These are phyloP conservation scores for Colletotrichum orbiculare DNA, from an alignment of 2,329 filamentous ascomycete genomes.

Conservation along the genomic window DNA sequence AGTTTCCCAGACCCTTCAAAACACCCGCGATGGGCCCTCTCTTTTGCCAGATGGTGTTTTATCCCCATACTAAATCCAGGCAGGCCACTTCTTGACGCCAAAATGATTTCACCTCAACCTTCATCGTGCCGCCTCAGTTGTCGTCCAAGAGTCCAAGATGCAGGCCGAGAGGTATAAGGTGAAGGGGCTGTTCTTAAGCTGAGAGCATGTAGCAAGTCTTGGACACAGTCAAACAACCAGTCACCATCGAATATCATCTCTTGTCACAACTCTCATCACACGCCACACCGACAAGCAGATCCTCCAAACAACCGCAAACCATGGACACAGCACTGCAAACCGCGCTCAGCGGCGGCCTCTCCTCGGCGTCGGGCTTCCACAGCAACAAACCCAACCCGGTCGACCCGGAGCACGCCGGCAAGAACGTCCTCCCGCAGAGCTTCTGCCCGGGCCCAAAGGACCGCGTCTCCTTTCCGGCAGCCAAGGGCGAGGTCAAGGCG, in stretches of 20 bases:
- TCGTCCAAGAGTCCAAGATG: not conserved
- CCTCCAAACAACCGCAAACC: not conserved
- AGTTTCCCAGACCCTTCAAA: not conserved
- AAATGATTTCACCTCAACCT: not conserved
- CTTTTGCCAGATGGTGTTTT: too few species aligned
- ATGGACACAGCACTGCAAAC: conserved; percentile 8
- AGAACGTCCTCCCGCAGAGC: not conserved
- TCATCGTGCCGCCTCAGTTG: not conserved
- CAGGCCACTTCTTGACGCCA: not conserved
- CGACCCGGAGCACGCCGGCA: conserved; percentile 1
- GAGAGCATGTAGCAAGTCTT: not conserved
- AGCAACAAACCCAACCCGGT: not conserved
- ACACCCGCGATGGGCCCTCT: not conserved
- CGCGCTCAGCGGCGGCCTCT: not conserved
- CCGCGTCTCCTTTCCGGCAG: not conserved
- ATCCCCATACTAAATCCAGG: not conserved
- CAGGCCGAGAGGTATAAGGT: not conserved
- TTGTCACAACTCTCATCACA: not conserved
- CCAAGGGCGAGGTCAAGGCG: not conserved
- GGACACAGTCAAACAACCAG: too few species aligned
- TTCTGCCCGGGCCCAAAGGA: not conserved
- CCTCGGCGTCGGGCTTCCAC: conserved; percentile 1
- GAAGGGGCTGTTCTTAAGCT: not conserved
- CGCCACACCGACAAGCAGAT: not conserved
- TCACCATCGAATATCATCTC: not conserved